phyloP scores from a whole-genome alignment of 2,329 filamentous ascomycete genomes.

The Arthrobotrys musiformis region DNA sequence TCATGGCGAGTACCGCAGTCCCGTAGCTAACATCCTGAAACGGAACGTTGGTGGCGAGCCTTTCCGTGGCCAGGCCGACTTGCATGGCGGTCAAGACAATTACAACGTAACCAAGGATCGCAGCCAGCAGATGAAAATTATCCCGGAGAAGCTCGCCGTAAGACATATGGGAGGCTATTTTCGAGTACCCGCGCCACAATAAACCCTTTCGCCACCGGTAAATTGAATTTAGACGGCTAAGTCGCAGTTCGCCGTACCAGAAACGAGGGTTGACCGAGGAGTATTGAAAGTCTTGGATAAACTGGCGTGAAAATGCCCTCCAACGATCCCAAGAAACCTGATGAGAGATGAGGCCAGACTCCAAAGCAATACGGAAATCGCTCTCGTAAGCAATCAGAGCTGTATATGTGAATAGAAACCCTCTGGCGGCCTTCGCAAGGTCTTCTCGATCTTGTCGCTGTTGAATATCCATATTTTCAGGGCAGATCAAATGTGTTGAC shows the following conservation, averaged over 20 bases:
- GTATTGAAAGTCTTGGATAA: conserved; percentile 61
- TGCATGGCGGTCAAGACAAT: conserved; percentile 68
- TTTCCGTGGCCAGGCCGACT: conserved; percentile 64
- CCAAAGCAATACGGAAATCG: conserved; percentile 62
- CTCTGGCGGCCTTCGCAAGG: conserved; percentile 60
- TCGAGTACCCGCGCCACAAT: conserved; percentile 58
- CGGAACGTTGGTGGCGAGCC: conserved; percentile 57
- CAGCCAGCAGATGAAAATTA: conserved; percentile 64
- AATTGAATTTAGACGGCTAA: conserved; percentile 65
- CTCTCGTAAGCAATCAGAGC: conserved; percentile 63
- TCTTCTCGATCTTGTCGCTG: conserved; percentile 27
- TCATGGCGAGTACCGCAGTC: conserved; percentile 58
- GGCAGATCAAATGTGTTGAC: conserved; percentile 12
- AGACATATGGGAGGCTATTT: conserved; percentile 56
- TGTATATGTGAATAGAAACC: conserved; percentile 64
- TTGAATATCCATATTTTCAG: conserved; percentile 11
- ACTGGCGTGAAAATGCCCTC: conserved; percentile 60
- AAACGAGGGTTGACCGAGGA: conserved; percentile 63
- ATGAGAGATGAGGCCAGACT: conserved; percentile 60
- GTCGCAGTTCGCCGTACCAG: conserved; percentile 64
- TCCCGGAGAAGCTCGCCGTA: conserved; percentile 65
- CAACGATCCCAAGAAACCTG: conserved; percentile 63
- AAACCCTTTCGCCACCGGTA: conserved; percentile 61
- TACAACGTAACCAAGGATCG: conserved; percentile 64
- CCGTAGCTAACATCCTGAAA: conserved; percentile 59